Evolutionary conservation across 306 rosid species (phyloP), one percentile per base, ranked within the genome.

Genomic region (Coriaria nepalensis): DNA sequence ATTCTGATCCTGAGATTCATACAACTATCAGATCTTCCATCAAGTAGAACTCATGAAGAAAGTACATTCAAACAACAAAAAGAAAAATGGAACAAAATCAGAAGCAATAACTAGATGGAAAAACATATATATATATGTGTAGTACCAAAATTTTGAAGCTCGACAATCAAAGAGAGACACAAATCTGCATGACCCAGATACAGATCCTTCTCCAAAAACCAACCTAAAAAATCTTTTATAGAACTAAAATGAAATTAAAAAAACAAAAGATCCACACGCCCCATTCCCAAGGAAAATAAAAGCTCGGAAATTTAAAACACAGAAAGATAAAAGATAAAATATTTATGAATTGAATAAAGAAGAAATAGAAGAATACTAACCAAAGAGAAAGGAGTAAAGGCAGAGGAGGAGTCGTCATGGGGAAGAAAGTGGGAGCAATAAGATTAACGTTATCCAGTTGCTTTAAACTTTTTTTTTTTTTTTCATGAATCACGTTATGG

Each of bases 401-500:
- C n/a, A n/a, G n/a, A n/a, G n/a, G n/a, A n/a, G n/a, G n/a, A n/a
- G n/a, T n/a, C n/a, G n/a, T 40, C 57, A 52, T 57, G 63, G 32
- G 46, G 49, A 52, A 42, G 54, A 15, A 59, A 55, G n/a, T n/a
- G 52, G 68, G 47, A 56, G 64, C 61, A n/a, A 63, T 37, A 40
- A 2, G 61, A 56, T 55, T 57, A 78, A 62, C 55, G 44, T 67
- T 81, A 76, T 70, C 82, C 79, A 56, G 40, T 55, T 3, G 52
- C 63, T 61, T 45, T 49, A 10, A 52, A n/a, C n/a, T n/a, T n/a
- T n/a, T n/a, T n/a, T n/a, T n/a, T n/a, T n/a, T n/a, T n/a, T n/a
- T n/a, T 67, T 47, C 34, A 33, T 34, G 15, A 47, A 45, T 50
- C 63, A 14, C n/a, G n/a, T n/a, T n/a, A n/a, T n/a, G n/a, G n/a